Conservation (phyloP, 2,329 filamentous ascomycete genomes). For the Xylaria sp. region DNA sequence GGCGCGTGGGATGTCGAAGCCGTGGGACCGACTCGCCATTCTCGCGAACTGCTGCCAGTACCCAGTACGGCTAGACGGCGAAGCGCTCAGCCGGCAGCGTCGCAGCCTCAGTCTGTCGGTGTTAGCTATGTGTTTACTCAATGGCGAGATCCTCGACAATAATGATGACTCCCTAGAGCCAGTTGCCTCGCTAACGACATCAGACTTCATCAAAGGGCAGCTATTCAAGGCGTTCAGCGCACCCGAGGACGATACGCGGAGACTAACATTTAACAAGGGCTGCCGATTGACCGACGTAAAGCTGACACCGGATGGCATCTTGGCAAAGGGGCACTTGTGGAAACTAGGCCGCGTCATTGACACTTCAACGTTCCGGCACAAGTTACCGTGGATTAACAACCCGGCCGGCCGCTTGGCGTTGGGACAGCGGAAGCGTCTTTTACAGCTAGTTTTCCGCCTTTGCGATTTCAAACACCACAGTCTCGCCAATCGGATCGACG, state of each 20-base stretch:
- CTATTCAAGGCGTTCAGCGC: background rate
- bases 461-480: background rate
- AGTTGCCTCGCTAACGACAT: background rate
- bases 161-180: background rate
- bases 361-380: background rate
- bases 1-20: background rate
- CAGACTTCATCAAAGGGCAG: background rate
- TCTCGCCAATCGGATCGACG: background rate
- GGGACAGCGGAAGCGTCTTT: too few relatives aligned
- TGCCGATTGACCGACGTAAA: background rate
- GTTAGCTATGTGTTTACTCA: constrained; percentile 19
- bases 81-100: background rate
- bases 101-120: constrained; percentile 14
- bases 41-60: constrained; percentile 19
- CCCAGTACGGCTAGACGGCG: constrained; percentile 2
- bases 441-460: background rate
- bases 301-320: background rate
- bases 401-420: background rate
- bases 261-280: constrained; percentile 9
- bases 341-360: background rate
- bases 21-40: constrained; percentile 19
- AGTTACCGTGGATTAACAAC: background rate
- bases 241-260: background rate
- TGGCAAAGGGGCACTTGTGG: background rate
- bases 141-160: constrained; percentile 21